A percentile compares a stretch with the other conserved stretches of the same genome.
phyloP scores from a whole-genome alignment of 352 stramenopile species.

The Phytophthora europaea region DNA sequence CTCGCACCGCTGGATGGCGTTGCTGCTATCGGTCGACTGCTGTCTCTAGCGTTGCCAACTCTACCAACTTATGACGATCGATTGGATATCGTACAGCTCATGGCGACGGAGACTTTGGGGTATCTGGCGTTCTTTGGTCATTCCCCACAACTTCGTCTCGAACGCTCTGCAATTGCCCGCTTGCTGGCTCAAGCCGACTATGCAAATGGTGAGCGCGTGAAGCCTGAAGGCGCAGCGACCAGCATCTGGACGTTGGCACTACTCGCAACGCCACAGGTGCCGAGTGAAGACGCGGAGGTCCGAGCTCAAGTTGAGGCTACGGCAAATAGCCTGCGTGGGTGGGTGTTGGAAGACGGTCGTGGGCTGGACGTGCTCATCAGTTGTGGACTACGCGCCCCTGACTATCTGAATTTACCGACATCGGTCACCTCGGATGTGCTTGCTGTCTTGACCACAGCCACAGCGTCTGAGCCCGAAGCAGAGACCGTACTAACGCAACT shows the following conservation, averaged over 20 bases:
- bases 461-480: constrained; percentile 19
- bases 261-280: constrained; percentile 39
- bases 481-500: constrained; percentile 29
- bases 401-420: constrained; percentile 39
- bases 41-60: constrained; percentile 27
- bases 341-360: constrained; percentile 43
- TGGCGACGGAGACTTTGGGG: constrained; percentile 70
- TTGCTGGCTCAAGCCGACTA: constrained; percentile 62
- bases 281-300: neutral
- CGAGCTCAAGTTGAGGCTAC: constrained; percentile 18
- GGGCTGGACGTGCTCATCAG: constrained; percentile 51
- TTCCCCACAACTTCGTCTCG: constrained; percentile 44
- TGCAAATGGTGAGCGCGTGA: constrained; percentile 38
- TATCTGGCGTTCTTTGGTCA: constrained; percentile 73
- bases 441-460: constrained; percentile 46
- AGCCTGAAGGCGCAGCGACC: constrained; percentile 41
- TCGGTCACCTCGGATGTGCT: constrained; percentile 55
- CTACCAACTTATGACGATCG: constrained; percentile 30
- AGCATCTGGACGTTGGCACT: constrained; percentile 59
- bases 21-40: constrained; percentile 45
- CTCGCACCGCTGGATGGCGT: constrained; percentile 45
- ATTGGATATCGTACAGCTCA: constrained; percentile 59
- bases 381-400: constrained; percentile 44
- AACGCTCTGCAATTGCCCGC: constrained; percentile 38
- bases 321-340: constrained; percentile 25